These are phyloP conservation scores for Aureobasidium leucospermi DNA, from an alignment of 2,329 filamentous ascomycete species.

Conservation along the genomic window DNA sequence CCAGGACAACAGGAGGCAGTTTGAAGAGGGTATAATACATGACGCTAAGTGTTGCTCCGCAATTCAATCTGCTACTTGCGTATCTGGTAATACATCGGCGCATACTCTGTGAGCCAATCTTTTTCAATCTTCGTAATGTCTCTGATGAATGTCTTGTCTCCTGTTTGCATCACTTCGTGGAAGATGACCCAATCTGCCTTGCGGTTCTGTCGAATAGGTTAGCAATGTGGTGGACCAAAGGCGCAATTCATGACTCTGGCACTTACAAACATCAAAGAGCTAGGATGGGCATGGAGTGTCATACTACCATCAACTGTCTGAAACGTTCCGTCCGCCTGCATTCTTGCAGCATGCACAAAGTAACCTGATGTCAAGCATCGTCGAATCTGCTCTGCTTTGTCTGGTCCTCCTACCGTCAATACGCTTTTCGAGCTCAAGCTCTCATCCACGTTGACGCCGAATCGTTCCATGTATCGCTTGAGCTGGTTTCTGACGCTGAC, in stretches of 20 bases:
- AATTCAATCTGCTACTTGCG: conserved; percentile 19
- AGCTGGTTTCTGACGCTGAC: conserved; percentile 83
- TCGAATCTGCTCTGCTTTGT: conserved; percentile 65
- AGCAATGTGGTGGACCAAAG: not conserved
- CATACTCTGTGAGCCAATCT: conserved; percentile 85
- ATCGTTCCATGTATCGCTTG: conserved; percentile 77
- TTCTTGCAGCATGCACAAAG: conserved; percentile 86
- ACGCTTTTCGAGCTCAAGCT: conserved; percentile 38
- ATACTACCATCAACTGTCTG: conserved; percentile 74
- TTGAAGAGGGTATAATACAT: not conserved
- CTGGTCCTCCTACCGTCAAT: conserved; percentile 34
- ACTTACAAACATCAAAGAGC: conserved; percentile 76
- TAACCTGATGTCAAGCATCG: conserved; percentile 83
- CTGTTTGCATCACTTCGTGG: conserved; percentile 84
- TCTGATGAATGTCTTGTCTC: conserved; percentile 79
- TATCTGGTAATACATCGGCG: conserved; percentile 70
- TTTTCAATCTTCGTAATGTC: conserved; percentile 93
- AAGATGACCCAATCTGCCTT: conserved; percentile 97
- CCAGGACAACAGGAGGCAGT: not conserved
- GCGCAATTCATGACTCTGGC: not conserved
- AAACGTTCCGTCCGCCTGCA: conserved; percentile 90
- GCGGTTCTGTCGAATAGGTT: conserved; percentile 51
- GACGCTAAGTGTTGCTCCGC: not conserved
- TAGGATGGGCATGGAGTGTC: conserved; percentile 80
- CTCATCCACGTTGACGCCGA: conserved; percentile 65